Evolutionary conservation across 306 rosid genomes (phyloP), one percentile per base, ranked within the genome.

Genomic region (Prunus fruticosa): DNA sequence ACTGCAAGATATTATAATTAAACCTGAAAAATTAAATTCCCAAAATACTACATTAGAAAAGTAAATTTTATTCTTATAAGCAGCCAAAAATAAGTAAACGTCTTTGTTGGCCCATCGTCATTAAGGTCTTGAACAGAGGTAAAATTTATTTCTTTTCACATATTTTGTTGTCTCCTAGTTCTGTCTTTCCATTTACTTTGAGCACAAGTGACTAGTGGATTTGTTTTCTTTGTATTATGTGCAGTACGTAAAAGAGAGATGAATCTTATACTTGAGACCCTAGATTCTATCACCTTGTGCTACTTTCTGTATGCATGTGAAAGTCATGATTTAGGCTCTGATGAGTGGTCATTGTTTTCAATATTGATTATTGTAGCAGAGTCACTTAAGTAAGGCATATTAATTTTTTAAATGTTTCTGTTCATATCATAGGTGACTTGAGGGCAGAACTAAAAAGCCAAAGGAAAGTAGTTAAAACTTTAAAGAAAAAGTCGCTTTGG

Each of bases 401-500:
- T 8, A 19, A 13, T 46, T 11, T 3, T 46, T 25, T 34, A n/a
- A 28, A 15, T 68, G 54, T 74, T 64, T 27, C 32, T 78, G 75
- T 74, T 77, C 76, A 46, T 76, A 45, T 54, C 74, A 50, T 82
- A 92, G 97, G 93, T 13, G 91, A 90, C 89, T 69, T 89, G 85
- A 86, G 80, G 83, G 76, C 90, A 28, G 97, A 83, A 80, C 64
- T 88, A 80, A 92, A 87, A 82, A 87, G 79, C 87, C 96, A 86
- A 77, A 88, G 73, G 86, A 92, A 92, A 86, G 84, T 84, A 65
- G 84, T 92, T 49, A 90, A 86, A 76, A 76, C 74, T 69, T 84
- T 92, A 73, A 92, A 88, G 92, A 92, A 90, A 80, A 92, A 88
- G 74, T 90, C 97, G 27, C 96, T 92, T 61, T 92, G 96, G 97